These are phyloP conservation scores for Ilex paraguariensis DNA, from an alignment of 305 asterid genomes.

Conservation along the genomic window DNA sequence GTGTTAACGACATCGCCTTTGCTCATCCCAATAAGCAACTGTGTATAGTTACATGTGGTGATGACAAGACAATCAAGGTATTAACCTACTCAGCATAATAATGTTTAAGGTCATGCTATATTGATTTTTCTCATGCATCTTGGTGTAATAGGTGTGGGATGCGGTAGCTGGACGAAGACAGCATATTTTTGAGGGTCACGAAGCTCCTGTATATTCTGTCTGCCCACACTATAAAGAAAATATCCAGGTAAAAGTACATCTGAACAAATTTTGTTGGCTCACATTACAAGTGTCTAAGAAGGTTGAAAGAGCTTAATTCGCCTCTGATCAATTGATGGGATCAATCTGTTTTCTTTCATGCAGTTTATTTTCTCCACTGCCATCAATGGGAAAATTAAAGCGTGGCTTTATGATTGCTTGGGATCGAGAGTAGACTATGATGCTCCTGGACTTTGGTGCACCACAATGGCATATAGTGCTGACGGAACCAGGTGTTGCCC, in stretches of 20 bases:
- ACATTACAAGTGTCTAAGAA: background rate
- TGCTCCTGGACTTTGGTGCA: slow-evolving; percentile 97
- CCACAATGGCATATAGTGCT: slow-evolving; percentile 93
- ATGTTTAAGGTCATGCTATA: slow-evolving; percentile 6
- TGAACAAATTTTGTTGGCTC: slow-evolving; percentile 1
- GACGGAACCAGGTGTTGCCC: slow-evolving; percentile 79
- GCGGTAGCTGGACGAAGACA: slow-evolving; percentile 70
- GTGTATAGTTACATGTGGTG: slow-evolving; percentile 89
- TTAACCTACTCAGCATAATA: slow-evolving; percentile 12
- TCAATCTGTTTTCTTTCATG: slow-evolving; percentile 32
- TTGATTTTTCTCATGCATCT: slow-evolving; percentile 6
- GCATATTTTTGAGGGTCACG: slow-evolving; percentile 91
- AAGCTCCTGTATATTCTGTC: slow-evolving; percentile 92
- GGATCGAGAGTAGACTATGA: slow-evolving; percentile 97
- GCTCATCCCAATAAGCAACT: slow-evolving; percentile 96
- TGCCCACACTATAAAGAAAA: slow-evolving; percentile 93
- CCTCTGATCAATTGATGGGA: slow-evolving; percentile 1
- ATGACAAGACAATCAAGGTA: slow-evolving; percentile 91
- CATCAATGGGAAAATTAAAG: slow-evolving; percentile 88
- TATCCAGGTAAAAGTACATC: slow-evolving; percentile 57
- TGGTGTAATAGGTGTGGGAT: slow-evolving; percentile 79
- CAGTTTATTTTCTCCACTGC: slow-evolving; percentile 96
- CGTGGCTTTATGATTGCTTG: slow-evolving; percentile 93
- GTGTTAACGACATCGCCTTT: slow-evolving; percentile 93
- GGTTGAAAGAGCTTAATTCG: background rate